Conservation (phyloP, 1,139 yeast genomes). For the Pneumocystis sp. region DNA sequence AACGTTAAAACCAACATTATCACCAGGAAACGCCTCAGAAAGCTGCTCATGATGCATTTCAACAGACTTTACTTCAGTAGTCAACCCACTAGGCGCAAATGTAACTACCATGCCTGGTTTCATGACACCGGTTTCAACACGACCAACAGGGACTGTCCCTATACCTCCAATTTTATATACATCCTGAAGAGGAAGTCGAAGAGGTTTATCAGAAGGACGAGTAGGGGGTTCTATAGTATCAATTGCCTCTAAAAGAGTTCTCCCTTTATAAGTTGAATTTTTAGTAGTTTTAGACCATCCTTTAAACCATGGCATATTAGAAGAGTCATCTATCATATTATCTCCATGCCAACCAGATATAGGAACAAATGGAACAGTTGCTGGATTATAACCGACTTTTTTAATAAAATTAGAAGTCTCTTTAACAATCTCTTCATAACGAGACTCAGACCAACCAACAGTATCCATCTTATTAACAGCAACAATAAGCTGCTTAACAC, state of each 20-base stretch:
- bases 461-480: slow-evolving; percentile 93
- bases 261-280: slow-evolving; percentile 54
- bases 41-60: slow-evolving; percentile 90
- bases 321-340: slow-evolving; percentile 73
- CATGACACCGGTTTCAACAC: slow-evolving; percentile 85
- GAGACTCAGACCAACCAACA: slow-evolving; percentile 67
- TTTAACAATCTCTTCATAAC: slow-evolving; percentile 71
- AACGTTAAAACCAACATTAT: slow-evolving; percentile 90
- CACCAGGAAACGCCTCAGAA: slow-evolving; percentile 80
- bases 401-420: slow-evolving; percentile 78
- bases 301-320: slow-evolving; percentile 86
- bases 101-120: slow-evolving; percentile 85
- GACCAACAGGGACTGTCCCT: slow-evolving; percentile 89
- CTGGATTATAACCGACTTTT: slow-evolving; percentile 90
- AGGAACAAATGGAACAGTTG: slow-evolving; percentile 82
- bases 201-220: slow-evolving; percentile 82
- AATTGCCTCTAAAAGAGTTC: slow-evolving; percentile 77
- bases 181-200: slow-evolving; percentile 83
- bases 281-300: slow-evolving; percentile 82
- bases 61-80: slow-evolving; percentile 86
- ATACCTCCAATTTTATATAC: slow-evolving; percentile 90
- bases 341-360: slow-evolving; percentile 92
- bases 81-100: slow-evolving; percentile 84
- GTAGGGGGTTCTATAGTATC: slow-evolving; percentile 73
- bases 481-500: slow-evolving; percentile 77